phyloP scores from a whole-genome alignment of 257 asterid species.

The Petunia axillaris region DNA sequence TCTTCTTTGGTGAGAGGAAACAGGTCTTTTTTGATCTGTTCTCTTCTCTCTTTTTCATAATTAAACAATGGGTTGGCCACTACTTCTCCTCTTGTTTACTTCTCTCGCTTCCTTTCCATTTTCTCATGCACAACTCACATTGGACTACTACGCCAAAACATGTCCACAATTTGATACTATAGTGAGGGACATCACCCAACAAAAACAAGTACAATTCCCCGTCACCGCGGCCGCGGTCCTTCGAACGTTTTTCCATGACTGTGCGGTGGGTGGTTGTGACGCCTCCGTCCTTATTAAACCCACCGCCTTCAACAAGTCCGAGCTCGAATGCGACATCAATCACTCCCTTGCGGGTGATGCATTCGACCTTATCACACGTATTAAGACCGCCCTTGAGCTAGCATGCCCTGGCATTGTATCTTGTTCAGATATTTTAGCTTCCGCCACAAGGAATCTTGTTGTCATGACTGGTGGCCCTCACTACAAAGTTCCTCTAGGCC shows the following conservation, averaged over 20 bases:
- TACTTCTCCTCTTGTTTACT: slow-evolving; percentile 30
- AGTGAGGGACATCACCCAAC: slow-evolving; percentile 49
- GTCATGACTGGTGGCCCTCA: slow-evolving; percentile 78
- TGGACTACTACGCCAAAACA: slow-evolving; percentile 59
- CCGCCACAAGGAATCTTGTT: slow-evolving; percentile 67
- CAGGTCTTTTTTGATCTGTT: slow-evolving; percentile 28
- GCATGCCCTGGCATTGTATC: slow-evolving; percentile 79
- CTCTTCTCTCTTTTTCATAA: neutral
- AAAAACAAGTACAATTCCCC: slow-evolving; percentile 68
- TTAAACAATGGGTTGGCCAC: slow-evolving; percentile 33
- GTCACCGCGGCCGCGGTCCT: slow-evolving; percentile 82
- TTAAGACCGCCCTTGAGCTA: slow-evolving; percentile 75
- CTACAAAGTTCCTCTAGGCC: slow-evolving; percentile 61
- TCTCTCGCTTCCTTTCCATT: slow-evolving; percentile 17
- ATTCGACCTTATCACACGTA: slow-evolving; percentile 62
- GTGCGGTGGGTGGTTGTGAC: slow-evolving; percentile 86
- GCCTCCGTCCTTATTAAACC: slow-evolving; percentile 78
- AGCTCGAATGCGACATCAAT: slow-evolving; percentile 70
- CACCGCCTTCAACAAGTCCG: slow-evolving; percentile 47
- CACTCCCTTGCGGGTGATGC: slow-evolving; percentile 81
- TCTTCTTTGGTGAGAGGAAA: slow-evolving; percentile 20
- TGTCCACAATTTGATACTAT: slow-evolving; percentile 65
- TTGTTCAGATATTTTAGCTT: slow-evolving; percentile 79
- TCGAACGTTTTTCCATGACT: slow-evolving; percentile 90
- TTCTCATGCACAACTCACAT: slow-evolving; percentile 34